A percentile compares a stretch with the other conserved stretches of the same genome.
Evolutionary conservation across 2,329 filamentous ascomycete genomes (phyloP).

Genomic region (Talaromyces sp.): DNA sequence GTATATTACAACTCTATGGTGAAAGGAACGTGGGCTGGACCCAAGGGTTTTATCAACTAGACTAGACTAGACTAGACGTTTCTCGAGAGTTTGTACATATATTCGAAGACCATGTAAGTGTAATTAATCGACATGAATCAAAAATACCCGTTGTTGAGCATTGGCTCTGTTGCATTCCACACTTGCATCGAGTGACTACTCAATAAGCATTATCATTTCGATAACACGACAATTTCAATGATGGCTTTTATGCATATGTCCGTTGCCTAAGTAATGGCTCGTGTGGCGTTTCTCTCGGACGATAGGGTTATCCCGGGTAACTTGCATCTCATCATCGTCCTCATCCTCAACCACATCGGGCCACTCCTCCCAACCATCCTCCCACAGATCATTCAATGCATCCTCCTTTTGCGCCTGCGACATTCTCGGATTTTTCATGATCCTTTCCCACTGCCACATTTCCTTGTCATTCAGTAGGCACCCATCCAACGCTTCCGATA

Average conservation of each 20-base stretch:
- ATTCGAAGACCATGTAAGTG: background rate
- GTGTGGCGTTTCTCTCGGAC: slow-evolving; percentile 25
- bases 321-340: slow-evolving; percentile 20
- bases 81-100: background rate
- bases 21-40: slow-evolving; percentile 59
- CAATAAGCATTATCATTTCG: background rate
- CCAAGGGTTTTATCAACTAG: slow-evolving; percentile 44
- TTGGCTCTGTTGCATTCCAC: background rate
- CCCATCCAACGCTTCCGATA: slow-evolving; percentile 53
- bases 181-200: background rate
- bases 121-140: background rate
- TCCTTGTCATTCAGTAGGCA: slow-evolving; percentile 61
- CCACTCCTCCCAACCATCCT: slow-evolving; percentile 58
- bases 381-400: slow-evolving; percentile 48
- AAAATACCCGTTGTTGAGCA: background rate
- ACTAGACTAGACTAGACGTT: background rate
- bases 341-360: slow-evolving; percentile 33
- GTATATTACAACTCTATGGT: slow-evolving; percentile 58
- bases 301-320: slow-evolving; percentile 18
- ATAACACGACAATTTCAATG: background rate
- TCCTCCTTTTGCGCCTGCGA: slow-evolving; percentile 41
- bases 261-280: slow-evolving; percentile 26
- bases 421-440: slow-evolving; percentile 45
- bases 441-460: slow-evolving; percentile 49
- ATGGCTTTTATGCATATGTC: slow-evolving; percentile 19